Conservation (phyloP, 805 yeast genomes). For the Suhomyces xylopsoci region DNA sequence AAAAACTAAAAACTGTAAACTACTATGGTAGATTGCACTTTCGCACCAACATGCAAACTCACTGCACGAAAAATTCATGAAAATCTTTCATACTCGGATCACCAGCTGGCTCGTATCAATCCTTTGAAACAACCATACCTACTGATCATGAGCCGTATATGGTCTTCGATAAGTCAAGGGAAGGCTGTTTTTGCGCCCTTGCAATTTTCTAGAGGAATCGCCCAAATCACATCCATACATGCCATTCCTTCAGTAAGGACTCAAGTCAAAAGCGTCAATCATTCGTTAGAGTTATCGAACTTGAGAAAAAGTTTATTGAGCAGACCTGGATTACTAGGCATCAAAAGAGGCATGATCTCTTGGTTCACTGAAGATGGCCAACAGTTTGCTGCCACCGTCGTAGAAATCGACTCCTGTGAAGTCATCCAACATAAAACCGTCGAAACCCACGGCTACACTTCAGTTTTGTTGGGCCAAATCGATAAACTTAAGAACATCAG, state of each 20-base stretch:
- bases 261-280: conserved; percentile 52
- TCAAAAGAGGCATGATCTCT: conserved; percentile 88
- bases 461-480: conserved; percentile 87
- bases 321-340: conserved; percentile 82
- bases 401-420: conserved; percentile 85
- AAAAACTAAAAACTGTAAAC: neutral
- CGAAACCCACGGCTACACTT: conserved; percentile 74
- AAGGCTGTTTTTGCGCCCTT: neutral
- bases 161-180: conserved; percentile 2
- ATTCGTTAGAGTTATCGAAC: conserved; percentile 67
- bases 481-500: conserved; percentile 57
- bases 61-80: neutral
- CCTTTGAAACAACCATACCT: neutral
- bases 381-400: conserved; percentile 77
- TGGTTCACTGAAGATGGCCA: conserved; percentile 71
- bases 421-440: conserved; percentile 70
- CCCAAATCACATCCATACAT: conserved; percentile 48
- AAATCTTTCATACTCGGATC: neutral
- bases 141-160: neutral
- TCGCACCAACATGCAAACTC: neutral
- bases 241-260: conserved; percentile 50
- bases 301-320: conserved; percentile 66
- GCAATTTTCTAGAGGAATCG: conserved; percentile 19
- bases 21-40: neutral
- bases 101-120: neutral